Conservation (phyloP, 2,329 filamentous ascomycete species). For the Neonectria magnoliae region DNA sequence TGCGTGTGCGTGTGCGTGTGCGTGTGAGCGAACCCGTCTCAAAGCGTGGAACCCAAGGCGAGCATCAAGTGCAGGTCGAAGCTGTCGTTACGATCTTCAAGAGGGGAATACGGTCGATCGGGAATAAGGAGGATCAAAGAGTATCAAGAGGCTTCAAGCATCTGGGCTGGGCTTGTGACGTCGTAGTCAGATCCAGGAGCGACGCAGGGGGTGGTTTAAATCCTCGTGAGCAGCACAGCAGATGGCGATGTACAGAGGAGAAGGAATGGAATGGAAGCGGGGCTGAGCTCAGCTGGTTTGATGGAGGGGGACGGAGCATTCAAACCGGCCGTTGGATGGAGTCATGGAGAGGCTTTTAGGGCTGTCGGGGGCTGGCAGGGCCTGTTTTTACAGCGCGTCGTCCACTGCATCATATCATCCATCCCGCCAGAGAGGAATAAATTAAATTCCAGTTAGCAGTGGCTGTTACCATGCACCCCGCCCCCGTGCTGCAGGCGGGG, state of each 20-base stretch:
- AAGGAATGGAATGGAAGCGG: slow-evolving; percentile 5
- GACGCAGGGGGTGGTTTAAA: neutral
- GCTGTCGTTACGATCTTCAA: slow-evolving; percentile 2
- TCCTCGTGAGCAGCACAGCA: slow-evolving; percentile 8
- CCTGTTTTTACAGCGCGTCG: slow-evolving; percentile 1
- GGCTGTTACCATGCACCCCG: neutral
- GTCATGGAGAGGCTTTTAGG: neutral
- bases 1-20: neutral
- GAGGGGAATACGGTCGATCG: neutral
- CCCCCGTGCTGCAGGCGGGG: neutral
- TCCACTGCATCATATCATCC: neutral
- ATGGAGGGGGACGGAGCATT: neutral
- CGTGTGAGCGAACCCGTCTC: slow-evolving; percentile 10
- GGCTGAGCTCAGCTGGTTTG: slow-evolving; percentile 6
- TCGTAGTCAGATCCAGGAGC: slow-evolving; percentile 7
- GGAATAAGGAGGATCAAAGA: neutral
- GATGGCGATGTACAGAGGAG: slow-evolving; percentile 4
- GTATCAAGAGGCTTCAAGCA: neutral
- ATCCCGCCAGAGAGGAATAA: neutral
- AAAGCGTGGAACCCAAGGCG: slow-evolving; percentile 9
- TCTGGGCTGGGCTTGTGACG: slow-evolving; percentile 20
- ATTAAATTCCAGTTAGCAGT: neutral
- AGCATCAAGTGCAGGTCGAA: slow-evolving; percentile 8
- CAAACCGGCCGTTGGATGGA: no score
- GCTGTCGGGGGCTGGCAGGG: neutral